Evolutionary conservation across 176 grass and related monocot species (phyloP), one percentile per base, ranked within the genome.

Genomic region (Alopecurus myosuroides): DNA sequence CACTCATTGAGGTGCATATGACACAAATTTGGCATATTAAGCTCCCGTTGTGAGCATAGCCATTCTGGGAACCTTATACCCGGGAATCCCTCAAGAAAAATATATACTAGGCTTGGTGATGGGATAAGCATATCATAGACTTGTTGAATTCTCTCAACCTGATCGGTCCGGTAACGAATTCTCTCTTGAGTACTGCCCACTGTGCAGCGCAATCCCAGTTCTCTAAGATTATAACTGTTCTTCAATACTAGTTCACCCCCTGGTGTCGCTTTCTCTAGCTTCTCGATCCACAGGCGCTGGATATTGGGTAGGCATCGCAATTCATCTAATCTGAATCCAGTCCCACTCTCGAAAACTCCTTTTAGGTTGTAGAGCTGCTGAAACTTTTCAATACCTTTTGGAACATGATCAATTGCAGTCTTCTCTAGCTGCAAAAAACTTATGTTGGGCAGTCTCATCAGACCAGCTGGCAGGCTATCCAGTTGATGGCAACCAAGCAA

Each of bases 271-370:
- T 77, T 79, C 72, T 90, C 77, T 10, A 83, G 77, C 53, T 71
- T 86, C 1, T 41, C 9, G 30, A 90, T 11, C 7, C 15, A 18
- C 2, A 90, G 79, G 3, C 37, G 44, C 49, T 29, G 73, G 4
- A 90, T 74, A 18, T 84, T 22, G 8, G 28, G 11, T 0, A 90
- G 80, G 65, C 13, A 19, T 42, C 26, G 19, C 30, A 90, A 9
- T 50, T 90, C 88, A n/a, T 87, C 84, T 26, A 87, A 72, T 18
- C 39, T 81, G 65, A 79, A 82, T 13, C 88, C 82, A 20, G 8
- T 20, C 5, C 28, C 18, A 6, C 26, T 33, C 3, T 71, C 19
- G 4, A 82, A 63, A 60, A 92, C 77, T 53, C 82, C 82, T 53
- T 2, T 11, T 11, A 91, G 77, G 11, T 55, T n/a, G 63, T 81